phyloP scores from a whole-genome alignment of 257 asterid species.

The Datura wrightii region DNA sequence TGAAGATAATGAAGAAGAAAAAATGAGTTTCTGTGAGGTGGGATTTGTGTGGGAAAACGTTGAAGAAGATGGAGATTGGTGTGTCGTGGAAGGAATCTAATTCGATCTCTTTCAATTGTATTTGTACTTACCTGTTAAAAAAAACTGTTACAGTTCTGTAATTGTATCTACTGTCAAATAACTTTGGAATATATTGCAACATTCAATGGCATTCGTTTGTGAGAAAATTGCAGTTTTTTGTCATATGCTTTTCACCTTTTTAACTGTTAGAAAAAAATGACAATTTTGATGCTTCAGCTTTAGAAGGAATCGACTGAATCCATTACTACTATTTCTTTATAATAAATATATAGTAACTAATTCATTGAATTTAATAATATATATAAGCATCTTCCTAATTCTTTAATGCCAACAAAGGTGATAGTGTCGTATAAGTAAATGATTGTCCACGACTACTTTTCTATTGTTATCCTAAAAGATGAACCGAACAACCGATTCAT shows the following conservation, averaged over 20 bases:
- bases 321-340: background rate
- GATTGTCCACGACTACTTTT: background rate
- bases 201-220: background rate
- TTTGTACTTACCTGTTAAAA: background rate
- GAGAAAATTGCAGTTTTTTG: background rate
- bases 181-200: background rate
- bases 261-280: no score
- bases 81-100: conserved; percentile 62
- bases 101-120: background rate
- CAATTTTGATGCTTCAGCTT: no score
- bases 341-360: no score
- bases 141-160: background rate
- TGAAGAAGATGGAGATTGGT: conserved; percentile 77
- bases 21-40: conserved; percentile 50
- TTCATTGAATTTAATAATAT: background rate
- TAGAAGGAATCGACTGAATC: no score
- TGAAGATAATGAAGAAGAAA: conserved; percentile 34
- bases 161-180: conserved; percentile 16
- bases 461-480: conserved; percentile 18
- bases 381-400: background rate
- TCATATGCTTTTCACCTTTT: background rate
- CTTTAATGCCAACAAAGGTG: background rate
- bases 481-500: conserved; percentile 29
- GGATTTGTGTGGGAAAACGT: conserved; percentile 47
- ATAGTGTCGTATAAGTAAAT: conserved; percentile 23